Evolutionary conservation across 2,329 filamentous ascomycete species (phyloP).

Genomic region (Penicillium sp.): DNA sequence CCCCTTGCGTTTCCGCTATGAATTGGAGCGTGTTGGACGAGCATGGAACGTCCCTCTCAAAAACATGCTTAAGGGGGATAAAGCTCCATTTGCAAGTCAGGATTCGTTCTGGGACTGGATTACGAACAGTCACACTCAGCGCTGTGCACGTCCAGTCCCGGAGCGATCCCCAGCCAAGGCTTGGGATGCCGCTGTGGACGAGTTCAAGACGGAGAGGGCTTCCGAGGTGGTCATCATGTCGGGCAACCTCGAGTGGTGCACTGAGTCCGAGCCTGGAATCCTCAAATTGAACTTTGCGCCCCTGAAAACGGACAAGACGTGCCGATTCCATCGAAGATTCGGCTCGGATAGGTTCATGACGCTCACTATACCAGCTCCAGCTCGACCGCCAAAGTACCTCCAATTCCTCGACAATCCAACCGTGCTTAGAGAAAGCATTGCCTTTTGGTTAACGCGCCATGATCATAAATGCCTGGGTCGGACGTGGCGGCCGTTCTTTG

Average conservation of each 20-base stretch:
- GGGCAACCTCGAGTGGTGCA: constrained; percentile 44
- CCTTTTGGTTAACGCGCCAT: constrained; percentile 43
- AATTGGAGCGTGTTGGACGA: constrained; percentile 39
- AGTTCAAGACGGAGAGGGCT: constrained; percentile 37
- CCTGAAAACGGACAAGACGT: constrained; percentile 45
- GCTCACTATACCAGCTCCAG: constrained; percentile 39
- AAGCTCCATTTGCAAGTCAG: constrained; percentile 27
- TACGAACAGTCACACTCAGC: constrained; percentile 24
- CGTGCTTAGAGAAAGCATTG: constrained; percentile 37
- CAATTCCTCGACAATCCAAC: constrained; percentile 26
- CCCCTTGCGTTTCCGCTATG: constrained; percentile 41
- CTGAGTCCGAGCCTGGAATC: constrained; percentile 33
- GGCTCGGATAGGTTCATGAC: constrained; percentile 51
- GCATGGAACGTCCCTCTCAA: constrained; percentile 32
- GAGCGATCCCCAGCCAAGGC: constrained; percentile 34
- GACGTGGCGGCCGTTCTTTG: constrained; percentile 48
- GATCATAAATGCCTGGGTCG: constrained; percentile 46
- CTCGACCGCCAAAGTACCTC: constrained; percentile 31
- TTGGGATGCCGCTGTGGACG: constrained; percentile 39
- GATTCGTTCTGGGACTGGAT: constrained; percentile 41
- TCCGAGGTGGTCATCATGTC: constrained; percentile 45
- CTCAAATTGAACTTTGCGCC: constrained; percentile 46
- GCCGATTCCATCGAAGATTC: constrained; percentile 50
- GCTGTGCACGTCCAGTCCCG: constrained; percentile 28
- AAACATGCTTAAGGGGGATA: constrained; percentile 32